Base-by-base conservation (phyloP, 2,329 filamentous ascomycete species). In the Nemania sp. region DNA sequence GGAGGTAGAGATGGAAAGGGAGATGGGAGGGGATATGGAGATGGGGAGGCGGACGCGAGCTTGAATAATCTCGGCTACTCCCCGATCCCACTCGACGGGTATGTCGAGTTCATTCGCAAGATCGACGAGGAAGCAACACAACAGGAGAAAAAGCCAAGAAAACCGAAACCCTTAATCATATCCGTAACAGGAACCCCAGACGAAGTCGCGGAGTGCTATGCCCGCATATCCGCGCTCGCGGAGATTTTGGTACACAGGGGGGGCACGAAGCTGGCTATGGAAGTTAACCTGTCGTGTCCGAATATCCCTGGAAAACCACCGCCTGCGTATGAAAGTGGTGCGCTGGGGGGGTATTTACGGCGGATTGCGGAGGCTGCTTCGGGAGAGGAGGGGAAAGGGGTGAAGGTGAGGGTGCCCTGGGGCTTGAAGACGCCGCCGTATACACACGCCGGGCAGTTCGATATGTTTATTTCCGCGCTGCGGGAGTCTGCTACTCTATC, bases 391-490 rank as follows among this genome's bases (percentile, higher is more conserved):
- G 49, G 40, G 15, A 24, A 23, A 20, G 45, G 34, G 2, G 44
- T 5, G 28, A 20, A 5, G 33, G 8, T n/a, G 9, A 26, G 22
- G 17, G 42, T 84, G 0, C 73, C 75, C 0, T 73, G 83, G 37
- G 89, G 89, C 0, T 75, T 92, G 59, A 93, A 93, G 66, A 86
- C 83, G 1, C 89, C 89, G 5, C 89, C 89, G 0, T 92, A 90
- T 63, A 92, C 88, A 0, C 82, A 91, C 65, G 72, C 79, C 0
- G 81, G 77, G 0, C 84, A 92, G 65, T 92, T 87, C 66, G 66
- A 73, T 0, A 75, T 73, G 15, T 70, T 92, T 12, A 68, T 84
- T 1, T 58, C 69, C 0, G 80, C 83, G 0, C 70, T 91, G 5
- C 19, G 47, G 26, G 55, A 51, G 4, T 41, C 14, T 28, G 48